Evolutionary conservation across 768 basidiomycete genomes (phyloP).

Genomic region (Suillus sp.): DNA sequence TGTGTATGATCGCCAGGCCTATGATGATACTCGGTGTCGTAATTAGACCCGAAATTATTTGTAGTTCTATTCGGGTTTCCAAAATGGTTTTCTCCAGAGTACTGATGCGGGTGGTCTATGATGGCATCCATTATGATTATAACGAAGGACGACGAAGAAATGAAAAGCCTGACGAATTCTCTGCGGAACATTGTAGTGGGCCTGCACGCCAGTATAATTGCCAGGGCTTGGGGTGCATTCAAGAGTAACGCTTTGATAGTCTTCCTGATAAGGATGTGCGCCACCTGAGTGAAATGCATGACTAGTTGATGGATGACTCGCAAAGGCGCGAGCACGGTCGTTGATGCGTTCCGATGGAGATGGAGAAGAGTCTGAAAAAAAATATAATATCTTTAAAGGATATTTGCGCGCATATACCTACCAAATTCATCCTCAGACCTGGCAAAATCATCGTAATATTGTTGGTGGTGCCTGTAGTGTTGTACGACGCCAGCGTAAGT

Average conservation of each 20-base stretch:
- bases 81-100: not conserved
- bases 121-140: not conserved
- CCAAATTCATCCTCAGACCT: constrained; percentile 17
- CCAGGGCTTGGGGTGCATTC: not conserved
- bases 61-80: not conserved
- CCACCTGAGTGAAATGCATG: not conserved
- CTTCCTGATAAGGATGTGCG: not conserved
- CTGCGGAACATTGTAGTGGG: not conserved
- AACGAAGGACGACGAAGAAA: not conserved
- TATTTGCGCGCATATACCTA: constrained; percentile 30
- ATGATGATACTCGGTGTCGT: not conserved
- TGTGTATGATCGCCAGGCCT: constrained; percentile 22
- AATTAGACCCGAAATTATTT: not conserved
- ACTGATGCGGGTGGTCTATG: not conserved
- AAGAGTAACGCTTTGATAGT: not conserved
- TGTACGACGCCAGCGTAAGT: not conserved
- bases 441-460: constrained; percentile 7
- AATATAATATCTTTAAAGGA: constrained; percentile 20
- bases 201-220: not conserved
- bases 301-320: not conserved
- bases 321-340: not conserved
- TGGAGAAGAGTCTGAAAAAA: constrained; percentile 36
- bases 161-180: not conserved
- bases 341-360: constrained; percentile 34
- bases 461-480: constrained; percentile 13